A percentile compares a stretch with the other conserved stretches of the same genome.
phyloP scores from a whole-genome alignment of 768 basidiomycete genomes.

The Xerocomus potaroensis region DNA sequence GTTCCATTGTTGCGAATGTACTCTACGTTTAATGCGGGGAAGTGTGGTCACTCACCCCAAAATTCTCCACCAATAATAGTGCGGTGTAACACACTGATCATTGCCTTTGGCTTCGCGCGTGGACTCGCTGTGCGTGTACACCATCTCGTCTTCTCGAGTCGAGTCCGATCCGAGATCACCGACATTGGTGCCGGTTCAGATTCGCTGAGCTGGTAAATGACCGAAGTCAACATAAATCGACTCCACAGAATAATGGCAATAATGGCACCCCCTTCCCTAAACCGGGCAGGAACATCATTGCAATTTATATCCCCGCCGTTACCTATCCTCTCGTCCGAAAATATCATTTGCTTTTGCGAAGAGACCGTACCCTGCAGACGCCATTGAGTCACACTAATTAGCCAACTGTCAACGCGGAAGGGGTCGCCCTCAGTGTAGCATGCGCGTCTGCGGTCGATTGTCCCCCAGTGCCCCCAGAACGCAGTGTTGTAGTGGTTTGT shows the following conservation, averaged over 20 bases:
- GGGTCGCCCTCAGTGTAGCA: slow-evolving; percentile 62
- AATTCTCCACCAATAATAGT: slow-evolving; percentile 82
- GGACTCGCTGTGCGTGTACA: slow-evolving; percentile 16
- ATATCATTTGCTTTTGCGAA: slow-evolving; percentile 85
- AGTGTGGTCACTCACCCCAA: slow-evolving; percentile 59
- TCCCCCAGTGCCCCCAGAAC: slow-evolving; percentile 88
- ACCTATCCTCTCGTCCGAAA: no score
- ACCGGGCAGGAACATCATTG: slow-evolving; percentile 65
- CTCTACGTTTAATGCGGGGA: no score
- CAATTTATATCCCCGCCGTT: slow-evolving; percentile 78
- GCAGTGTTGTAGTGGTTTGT: slow-evolving; percentile 95
- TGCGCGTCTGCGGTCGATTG: slow-evolving; percentile 79
- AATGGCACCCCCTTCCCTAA: slow-evolving; percentile 81
- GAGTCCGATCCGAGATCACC: no score
- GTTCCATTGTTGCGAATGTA: no score
- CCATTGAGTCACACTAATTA: no score
- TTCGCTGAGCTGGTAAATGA: slow-evolving; percentile 6
- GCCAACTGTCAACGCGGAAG: slow-evolving; percentile 12
- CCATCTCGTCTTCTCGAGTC: no score
- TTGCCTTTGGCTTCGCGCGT: slow-evolving; percentile 37
- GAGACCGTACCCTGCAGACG: slow-evolving; percentile 76
- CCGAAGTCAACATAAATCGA: neutral
- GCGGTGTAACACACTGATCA: slow-evolving; percentile 63
- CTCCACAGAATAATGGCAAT: slow-evolving; percentile 59
- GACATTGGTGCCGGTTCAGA: no score